Percentiles rank a stretch among this genome's conserved stretches.
These are phyloP conservation scores for Sisymbrium irio DNA, from an alignment of 345 rosid genomes.

Conservation along the genomic window DNA sequence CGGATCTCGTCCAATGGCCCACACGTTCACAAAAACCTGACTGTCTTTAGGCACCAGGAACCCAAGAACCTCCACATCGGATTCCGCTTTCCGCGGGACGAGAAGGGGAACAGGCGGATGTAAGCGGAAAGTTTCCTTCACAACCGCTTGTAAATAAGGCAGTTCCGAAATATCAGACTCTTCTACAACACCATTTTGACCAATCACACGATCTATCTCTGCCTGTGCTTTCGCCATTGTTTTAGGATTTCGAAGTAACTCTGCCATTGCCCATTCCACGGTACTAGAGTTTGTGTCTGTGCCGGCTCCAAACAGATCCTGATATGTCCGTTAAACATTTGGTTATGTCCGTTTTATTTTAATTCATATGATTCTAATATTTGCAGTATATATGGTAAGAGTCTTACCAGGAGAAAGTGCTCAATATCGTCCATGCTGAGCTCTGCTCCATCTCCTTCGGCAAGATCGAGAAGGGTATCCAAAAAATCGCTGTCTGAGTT, in stretches of 20 bases:
- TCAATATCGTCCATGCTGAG: constrained; percentile 19
- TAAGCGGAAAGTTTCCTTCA: constrained; percentile 44
- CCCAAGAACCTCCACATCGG: constrained; percentile 34
- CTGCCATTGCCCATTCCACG: constrained; percentile 41
- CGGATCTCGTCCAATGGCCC: constrained; percentile 43
- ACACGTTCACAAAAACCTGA: constrained; percentile 39
- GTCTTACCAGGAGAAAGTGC: constrained; percentile 41
- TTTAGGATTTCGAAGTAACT: constrained; percentile 28
- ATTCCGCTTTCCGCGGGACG: constrained; percentile 32
- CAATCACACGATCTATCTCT: constrained; percentile 32
- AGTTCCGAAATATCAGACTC: constrained; percentile 37
- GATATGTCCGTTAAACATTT: not conserved
- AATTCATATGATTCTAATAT: not conserved
- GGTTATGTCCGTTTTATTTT: not conserved
- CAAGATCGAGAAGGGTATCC: constrained; percentile 35
- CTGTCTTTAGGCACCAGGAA: constrained; percentile 31
- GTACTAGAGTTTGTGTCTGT: constrained; percentile 44
- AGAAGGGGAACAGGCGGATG: constrained; percentile 45
- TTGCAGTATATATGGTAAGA: not conserved
- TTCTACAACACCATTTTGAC: constrained; percentile 25
- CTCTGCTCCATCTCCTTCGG: constrained; percentile 24
- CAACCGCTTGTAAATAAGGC: constrained; percentile 40
- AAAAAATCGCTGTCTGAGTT: constrained; percentile 28
- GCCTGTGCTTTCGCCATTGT: constrained; percentile 19
- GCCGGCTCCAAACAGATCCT: constrained; percentile 47